Percentiles rank a stretch among this genome's conserved stretches.
Evolutionary conservation across 352 stramenopile genomes (phyloP).

Genomic region (Pythium volutum): DNA sequence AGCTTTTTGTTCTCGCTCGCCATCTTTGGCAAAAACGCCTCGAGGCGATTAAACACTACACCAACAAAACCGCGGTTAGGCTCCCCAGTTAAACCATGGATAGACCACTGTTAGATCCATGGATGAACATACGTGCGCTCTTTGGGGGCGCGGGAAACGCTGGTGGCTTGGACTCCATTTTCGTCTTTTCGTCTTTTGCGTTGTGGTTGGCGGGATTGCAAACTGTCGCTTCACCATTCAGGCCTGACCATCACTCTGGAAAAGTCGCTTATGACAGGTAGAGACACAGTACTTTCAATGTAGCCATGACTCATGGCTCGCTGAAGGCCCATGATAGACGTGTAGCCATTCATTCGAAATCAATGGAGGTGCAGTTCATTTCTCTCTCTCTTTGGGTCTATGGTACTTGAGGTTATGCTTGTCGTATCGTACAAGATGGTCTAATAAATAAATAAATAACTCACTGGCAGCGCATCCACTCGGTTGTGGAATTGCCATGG

Average conservation of each 20-base stretch:
- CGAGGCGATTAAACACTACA: constrained; percentile 67
- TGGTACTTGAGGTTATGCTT: not conserved
- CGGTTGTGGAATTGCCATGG: not conserved
- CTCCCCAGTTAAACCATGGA: not conserved
- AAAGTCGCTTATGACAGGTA: constrained; percentile 10
- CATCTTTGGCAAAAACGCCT: constrained; percentile 74
- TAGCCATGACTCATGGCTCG: not conserved
- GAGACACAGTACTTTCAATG: not conserved
- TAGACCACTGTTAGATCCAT: not conserved
- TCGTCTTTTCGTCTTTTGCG: not conserved
- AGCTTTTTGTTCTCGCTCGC: constrained; percentile 76
- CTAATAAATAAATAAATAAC: constrained; percentile 4
- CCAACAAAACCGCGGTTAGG: not conserved
- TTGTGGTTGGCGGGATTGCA: not conserved
- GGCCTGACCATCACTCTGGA: constrained; percentile 13
- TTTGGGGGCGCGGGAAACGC: constrained; percentile 53
- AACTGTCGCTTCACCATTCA: constrained; percentile 12
- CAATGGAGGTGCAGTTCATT: not conserved
- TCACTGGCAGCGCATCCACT: constrained; percentile 18
- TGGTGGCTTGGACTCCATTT: constrained; percentile 26
- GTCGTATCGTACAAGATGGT: not conserved
- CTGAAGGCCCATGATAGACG: no score
- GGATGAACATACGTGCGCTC: constrained; percentile 46
- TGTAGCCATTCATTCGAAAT: not conserved
- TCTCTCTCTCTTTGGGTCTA: not conserved